Base-by-base conservation (phyloP, 2,329 filamentous ascomycete species). In the Tolypocladium cylindrosporum region DNA sequence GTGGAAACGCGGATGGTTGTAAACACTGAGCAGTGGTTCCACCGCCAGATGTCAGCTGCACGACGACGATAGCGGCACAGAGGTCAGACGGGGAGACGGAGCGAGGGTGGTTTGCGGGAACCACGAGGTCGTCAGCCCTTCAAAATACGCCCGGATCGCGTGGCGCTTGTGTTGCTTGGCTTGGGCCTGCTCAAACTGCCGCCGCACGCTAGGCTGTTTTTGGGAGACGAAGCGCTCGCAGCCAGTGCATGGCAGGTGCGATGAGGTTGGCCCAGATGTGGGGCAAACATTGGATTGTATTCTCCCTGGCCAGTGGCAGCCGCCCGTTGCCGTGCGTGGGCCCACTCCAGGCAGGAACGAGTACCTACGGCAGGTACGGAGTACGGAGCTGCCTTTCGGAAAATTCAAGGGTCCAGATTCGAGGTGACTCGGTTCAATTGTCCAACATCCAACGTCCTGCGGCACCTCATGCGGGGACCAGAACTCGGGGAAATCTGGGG, bases 91-190 rank as follows among this genome's bases (percentile, higher is more conserved):
- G 43, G 55, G 31, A 31, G 43, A 27, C 21, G 43, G 34, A 40
- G 55, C 34, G n/a, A 48, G 4, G 52, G 16, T 27, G 27, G 21
- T 36, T 31, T 60, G 55, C 39, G 52, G 53, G 56, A 55, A 19
- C 24, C 34, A 59, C 60, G 60, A 57, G 57, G 57, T 55, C 56
- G 58, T 58, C 50, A 57, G 56, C 42, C 55, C 54, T 57, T 58
- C 57, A 61, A 60, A 61, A 62, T 59, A 63, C 59, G 61, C 58
- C 54, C 59, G 60, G 61, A 59, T 62, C 60, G 61, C 61, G 62
- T 63, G 61, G 63, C 63, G 62, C 58, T 61, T 62, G 31, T 52
- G 48, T 21, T 52, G 57, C 11, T 56, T 57, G 53, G 54, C 27
- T 54, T 24, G 58, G 42, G 55, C 39, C 40, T 52, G 58, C 11